Base-by-base conservation (phyloP, 805 yeast species). In the Myxozyma neotropica region DNA sequence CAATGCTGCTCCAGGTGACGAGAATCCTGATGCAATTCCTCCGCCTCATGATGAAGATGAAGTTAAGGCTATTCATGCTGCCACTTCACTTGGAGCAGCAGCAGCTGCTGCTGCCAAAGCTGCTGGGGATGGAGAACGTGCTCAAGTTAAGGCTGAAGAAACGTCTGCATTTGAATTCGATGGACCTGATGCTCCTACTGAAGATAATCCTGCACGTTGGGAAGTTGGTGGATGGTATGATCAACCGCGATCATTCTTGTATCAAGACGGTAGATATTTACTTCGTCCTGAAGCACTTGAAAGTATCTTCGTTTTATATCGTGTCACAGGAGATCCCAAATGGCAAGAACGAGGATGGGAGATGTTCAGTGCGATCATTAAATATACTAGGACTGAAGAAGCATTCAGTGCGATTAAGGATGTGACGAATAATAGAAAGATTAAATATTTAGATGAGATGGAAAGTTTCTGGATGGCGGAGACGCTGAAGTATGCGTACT, bases 261-360 rank as follows among this genome's bases (percentile, higher is more conserved):
- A 50, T n/a, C 66, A 62, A 29, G 66, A 62, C 40, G 66, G 64
- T 7, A 47, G 74, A 46, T 81, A 76, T 59, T 70, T 81, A n/a
- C 70, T 85, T 23, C 76, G 87, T 23, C 86, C 89, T 0, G 86
- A 84, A 67, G 79, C 84, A 19, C 78, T 85, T 46, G 88, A 85
- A 68, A 81, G 87, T 0, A 75, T 86, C 3, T 81, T 81, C 64
- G 79, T 81, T 67, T 73, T 84, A 73, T 84, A 81, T 65, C 75
- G 88, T 58, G 76, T 83, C 52, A 84, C 88, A 0, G 86, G 86
- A 4, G 86, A 85, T 58, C 66, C 75, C 1, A 73, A 74, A 63
- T 85, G 87, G 82, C 80, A 85, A 60, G 77, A 78, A 1, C 73
- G 78, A 64, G 88, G 87, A 0, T 76, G 81, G 79, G 71, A 72